phyloP scores from a whole-genome alignment of 2,329 filamentous ascomycete species.

The Sporothrix protearum region DNA sequence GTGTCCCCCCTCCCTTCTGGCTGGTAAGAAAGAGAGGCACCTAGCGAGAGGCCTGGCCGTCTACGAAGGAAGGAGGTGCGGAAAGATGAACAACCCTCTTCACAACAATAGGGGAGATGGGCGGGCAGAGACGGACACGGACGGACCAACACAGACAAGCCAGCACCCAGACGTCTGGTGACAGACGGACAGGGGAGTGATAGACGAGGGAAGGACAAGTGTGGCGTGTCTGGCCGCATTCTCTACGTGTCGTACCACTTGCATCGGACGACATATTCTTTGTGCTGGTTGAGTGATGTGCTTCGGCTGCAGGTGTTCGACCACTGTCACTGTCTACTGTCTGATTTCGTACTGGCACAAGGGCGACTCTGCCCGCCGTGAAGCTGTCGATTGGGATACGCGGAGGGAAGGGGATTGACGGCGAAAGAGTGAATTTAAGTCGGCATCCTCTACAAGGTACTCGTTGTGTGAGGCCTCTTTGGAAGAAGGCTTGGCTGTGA shows the following conservation, averaged over 20 bases:
- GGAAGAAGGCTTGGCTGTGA: background rate
- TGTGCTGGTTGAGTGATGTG: too few relatives aligned
- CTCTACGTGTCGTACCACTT: background rate
- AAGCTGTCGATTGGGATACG: background rate
- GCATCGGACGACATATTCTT: background rate
- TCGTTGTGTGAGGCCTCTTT: background rate
- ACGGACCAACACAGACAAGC: background rate
- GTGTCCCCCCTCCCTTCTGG: background rate
- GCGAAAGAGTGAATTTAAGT: too few relatives aligned
- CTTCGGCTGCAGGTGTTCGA: too few relatives aligned
- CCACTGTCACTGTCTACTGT: background rate
- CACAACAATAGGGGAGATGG: background rate
- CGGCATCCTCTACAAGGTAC: too few relatives aligned
- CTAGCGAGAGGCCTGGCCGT: background rate
- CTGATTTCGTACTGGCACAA: too few relatives aligned
- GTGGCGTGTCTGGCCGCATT: background rate
- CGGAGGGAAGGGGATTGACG: background rate
- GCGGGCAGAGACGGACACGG: background rate
- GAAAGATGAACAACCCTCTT: background rate
- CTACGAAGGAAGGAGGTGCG: background rate
- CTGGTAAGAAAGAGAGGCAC: background rate
- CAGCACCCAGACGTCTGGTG: background rate
- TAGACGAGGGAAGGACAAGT: background rate
- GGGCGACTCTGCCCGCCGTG: background rate
- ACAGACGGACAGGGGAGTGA: background rate